Evolutionary conservation across 768 basidiomycete genomes (phyloP).

Genomic region (Phlebiopsis gigantea): DNA sequence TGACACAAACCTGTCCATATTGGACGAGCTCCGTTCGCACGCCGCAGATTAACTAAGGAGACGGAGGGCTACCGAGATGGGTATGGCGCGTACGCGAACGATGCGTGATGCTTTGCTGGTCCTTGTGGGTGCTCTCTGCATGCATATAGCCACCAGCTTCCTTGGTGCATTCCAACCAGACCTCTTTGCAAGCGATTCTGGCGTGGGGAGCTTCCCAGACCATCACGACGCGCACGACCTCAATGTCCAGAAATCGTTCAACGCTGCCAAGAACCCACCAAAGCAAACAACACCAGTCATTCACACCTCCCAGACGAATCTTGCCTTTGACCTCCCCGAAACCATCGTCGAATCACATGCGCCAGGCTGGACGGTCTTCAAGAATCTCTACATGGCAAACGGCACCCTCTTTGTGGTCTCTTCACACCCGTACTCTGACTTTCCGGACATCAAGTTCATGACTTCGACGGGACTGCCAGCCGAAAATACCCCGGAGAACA

Average conservation of each 20-base stretch:
- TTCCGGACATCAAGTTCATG: constrained; percentile 50
- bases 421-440: constrained; percentile 32
- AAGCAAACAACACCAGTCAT: not conserved
- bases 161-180: constrained; percentile 23
- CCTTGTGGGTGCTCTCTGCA: constrained; percentile 49
- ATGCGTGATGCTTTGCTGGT: constrained; percentile 56
- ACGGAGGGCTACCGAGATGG: too few relatives aligned
- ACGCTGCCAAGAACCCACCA: not conserved
- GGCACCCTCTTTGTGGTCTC: constrained; percentile 74
- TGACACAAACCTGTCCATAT: too few relatives aligned
- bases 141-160: constrained; percentile 48
- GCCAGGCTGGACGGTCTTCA: constrained; percentile 83
- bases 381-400: constrained; percentile 79
- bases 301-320: constrained; percentile 8
- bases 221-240: constrained; percentile 8
- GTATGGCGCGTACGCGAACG: constrained; percentile 33
- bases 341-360: constrained; percentile 61
- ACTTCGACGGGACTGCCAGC: constrained; percentile 63
- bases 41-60: too few relatives aligned
- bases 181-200: constrained; percentile 23
- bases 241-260: not conserved
- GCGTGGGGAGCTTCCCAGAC: constrained; percentile 25
- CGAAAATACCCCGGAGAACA: constrained; percentile 56
- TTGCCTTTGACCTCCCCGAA: constrained; percentile 34
- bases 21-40: too few relatives aligned